These are phyloP conservation scores for Hemileccinum impolitum DNA, from an alignment of 768 basidiomycete species.

Conservation along the genomic window DNA sequence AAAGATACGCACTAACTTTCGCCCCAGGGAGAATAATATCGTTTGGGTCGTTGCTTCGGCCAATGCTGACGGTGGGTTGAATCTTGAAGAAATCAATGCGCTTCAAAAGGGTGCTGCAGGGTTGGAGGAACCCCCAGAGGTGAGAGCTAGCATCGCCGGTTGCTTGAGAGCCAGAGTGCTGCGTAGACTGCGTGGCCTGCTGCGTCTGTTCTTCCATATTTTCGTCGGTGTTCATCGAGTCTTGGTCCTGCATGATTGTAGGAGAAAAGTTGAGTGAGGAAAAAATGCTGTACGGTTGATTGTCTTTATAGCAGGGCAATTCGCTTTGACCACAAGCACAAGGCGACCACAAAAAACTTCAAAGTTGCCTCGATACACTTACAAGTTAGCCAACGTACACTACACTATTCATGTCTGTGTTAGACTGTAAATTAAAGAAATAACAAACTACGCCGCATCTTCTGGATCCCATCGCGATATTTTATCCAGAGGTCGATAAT, in stretches of 20 bases:
- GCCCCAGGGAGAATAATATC: conserved; percentile 64
- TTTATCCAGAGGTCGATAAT: conserved; percentile 71
- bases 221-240: conserved; percentile 27
- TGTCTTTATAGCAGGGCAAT: conserved; percentile 20
- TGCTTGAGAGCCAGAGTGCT: conserved; percentile 28
- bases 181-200: conserved; percentile 40
- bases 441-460: conserved; percentile 39
- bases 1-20: conserved; percentile 62
- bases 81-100: conserved; percentile 64
- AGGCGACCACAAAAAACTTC: conserved; percentile 8
- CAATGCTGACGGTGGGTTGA: conserved; percentile 48
- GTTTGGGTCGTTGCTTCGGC: conserved; percentile 46
- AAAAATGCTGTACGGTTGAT: conserved; percentile 1
- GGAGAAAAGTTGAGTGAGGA: neutral
- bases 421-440: conserved; percentile 6
- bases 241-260: conserved; percentile 18
- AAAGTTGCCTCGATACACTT: conserved; percentile 19
- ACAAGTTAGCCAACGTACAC: conserved; percentile 6
- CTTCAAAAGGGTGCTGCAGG: conserved; percentile 48
- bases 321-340: no score
- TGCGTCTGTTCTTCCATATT: conserved; percentile 33
- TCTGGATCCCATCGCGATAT: conserved; percentile 73
- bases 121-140: conserved; percentile 73
- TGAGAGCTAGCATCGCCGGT: conserved; percentile 24
- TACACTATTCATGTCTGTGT: neutral